These are phyloP conservation scores for Cordyceps cateniannulata DNA, from an alignment of 2,329 filamentous ascomycete genomes.

Conservation along the genomic window DNA sequence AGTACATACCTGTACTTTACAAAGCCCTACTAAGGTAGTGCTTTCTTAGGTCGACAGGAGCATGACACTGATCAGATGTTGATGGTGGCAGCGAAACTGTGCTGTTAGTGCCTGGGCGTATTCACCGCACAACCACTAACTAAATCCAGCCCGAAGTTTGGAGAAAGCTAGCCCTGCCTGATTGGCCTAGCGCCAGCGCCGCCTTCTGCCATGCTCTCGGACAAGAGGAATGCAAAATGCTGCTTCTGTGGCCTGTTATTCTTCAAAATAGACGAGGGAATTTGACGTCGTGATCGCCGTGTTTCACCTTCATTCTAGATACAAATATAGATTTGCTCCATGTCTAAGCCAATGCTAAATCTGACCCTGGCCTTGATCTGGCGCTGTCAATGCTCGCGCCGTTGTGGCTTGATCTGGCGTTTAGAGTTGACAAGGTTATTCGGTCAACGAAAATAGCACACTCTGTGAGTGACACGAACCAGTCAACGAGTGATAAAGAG, in stretches of 20 bases:
- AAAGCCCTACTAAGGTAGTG: no score
- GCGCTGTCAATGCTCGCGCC: background rate
- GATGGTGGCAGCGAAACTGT: no score
- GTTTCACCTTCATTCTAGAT: background rate
- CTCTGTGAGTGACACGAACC: background rate
- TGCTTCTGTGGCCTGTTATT: background rate
- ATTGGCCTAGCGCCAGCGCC: background rate
- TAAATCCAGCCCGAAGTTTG: no score
- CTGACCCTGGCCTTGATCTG: background rate
- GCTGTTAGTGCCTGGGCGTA: background rate
- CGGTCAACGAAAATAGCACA: background rate
- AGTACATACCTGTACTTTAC: no score
- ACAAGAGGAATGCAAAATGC: background rate
- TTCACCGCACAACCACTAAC: background rate
- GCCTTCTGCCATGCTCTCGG: background rate
- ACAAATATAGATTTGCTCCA: background rate
- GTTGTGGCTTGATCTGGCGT: background rate
- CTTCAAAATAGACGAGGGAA: background rate
- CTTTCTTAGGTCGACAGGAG: background rate
- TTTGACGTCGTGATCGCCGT: background rate
- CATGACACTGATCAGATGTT: no score
- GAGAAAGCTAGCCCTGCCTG: no score
- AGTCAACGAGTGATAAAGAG: background rate
- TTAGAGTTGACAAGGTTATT: background rate
- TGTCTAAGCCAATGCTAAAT: background rate